Evolutionary conservation across 164 flowering plant species (phyloP), one percentile per base, ranked within the genome.

Genomic region (Chimonanthus salicifolius): DNA sequence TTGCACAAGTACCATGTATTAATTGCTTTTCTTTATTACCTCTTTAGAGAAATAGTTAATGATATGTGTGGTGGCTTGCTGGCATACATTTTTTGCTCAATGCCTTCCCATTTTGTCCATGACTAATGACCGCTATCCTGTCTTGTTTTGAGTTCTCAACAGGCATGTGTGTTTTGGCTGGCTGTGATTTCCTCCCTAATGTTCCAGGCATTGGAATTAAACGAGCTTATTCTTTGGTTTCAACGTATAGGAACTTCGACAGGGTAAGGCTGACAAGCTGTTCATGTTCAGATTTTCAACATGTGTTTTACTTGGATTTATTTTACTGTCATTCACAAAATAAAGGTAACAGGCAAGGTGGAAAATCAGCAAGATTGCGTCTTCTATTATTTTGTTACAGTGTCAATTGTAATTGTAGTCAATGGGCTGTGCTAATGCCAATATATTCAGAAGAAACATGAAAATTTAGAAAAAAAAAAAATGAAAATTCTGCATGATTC

Each of bases 91-190:
- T 54, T n/a, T 54, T 54, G 60, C 16, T 9, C 16, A 54, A 11
- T 54, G 16, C 60, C 60, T 54, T 13, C 60, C 16, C 6, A n/a
- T 13, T 5, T 11, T 54, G 11, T 43, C 44, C 16, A 66, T 45
- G 44, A 44, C 4, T 13, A 9, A 16, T 66, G 7, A 7, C 8
- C 51, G 46, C 49, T 20, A 21, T 69, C 46, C 10, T 69, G 10
- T 69, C 60, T 21, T 69, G 33, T 49, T 49, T 21, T 11, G 43
- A 70, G 66, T 68, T 58, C 75, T 67, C 73, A n/a, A 45, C 87
- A 94, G 97, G 96, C 48, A 87, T 89, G 97, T 90, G 98, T 74
- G 90, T 94, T 58, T 79, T 90, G 68, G 92, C 97, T 76, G 95
- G 95, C 47, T 89, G 97, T 78, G 98, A 91, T 83, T 94, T 94